Evolutionary conservation across 2,329 filamentous ascomycete genomes (phyloP), one percentile per base, ranked within the genome.

Genomic region (Trichoderma sp.): DNA sequence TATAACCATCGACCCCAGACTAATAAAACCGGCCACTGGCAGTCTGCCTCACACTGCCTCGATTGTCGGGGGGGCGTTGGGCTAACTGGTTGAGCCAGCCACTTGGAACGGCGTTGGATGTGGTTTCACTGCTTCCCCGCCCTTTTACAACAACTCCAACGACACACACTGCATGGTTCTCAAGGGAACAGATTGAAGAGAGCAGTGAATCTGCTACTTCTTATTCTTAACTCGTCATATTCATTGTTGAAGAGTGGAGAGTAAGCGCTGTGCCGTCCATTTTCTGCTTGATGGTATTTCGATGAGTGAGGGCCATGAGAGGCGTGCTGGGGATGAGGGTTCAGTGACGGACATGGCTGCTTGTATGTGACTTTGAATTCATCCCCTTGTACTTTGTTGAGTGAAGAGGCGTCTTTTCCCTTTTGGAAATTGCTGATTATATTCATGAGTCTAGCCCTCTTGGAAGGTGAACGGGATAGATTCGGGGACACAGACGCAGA

Each of bases 21-120:
- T 34, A 34, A 34, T 12, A 5, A 5, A 1, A 6, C 12, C 5
- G 34, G 34, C 30, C 30, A 39, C 12, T 39, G 34, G 12, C n/a
- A 34, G 30, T 50, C 57, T 48, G 57, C 57, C 57, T 60, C 57
- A 60, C 30, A n/a, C 41, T 60, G 6, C 12, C 57, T 17, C 3
- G 30, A 45, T 9, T 34, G 7, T 28, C 28, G 28, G 28, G 28
- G 28, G 52, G n/a, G 52, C 14, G 34, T 56, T 56, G 7, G 52
- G 39, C 15, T 43, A 39, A 39, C 52, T 39, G 34, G 12, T 4
- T 5, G 14, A 39, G 30, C 30, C 12, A 39, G 34, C 34, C 10
- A 14, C 34, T 39, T 39, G 34, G 34, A 39, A 39, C 14, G 34
- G 34, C 3, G 3, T 39, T 39, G 34, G 34, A 39, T 39, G 34